phyloP scores from a whole-genome alignment of 2,329 filamentous ascomycete species.

The Dactylellina cionopaga region DNA sequence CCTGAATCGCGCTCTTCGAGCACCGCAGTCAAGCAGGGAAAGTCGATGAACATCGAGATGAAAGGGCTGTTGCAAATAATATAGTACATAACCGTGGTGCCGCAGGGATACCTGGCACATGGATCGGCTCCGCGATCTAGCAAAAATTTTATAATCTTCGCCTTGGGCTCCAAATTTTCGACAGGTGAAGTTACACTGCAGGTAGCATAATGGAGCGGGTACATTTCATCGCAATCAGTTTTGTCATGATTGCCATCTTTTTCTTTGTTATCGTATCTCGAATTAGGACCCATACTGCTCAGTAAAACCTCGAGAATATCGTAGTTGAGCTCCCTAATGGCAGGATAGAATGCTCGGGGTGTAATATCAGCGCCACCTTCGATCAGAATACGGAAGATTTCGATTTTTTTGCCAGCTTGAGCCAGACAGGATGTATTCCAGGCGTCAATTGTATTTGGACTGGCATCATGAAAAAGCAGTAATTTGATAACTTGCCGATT shows the following conservation, averaged over 20 bases:
- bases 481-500: neutral
- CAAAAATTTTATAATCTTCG: neutral
- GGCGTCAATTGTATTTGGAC: neutral
- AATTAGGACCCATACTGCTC: neutral
- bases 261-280: neutral
- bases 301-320: constrained; percentile 3
- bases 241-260: neutral
- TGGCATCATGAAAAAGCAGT: neutral
- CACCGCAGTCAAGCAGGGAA: neutral
- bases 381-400: neutral
- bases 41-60: neutral
- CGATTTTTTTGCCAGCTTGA: neutral
- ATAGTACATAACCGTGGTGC: constrained; percentile 2
- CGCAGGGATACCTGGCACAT: neutral
- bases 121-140: constrained; percentile 1
- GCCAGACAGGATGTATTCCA: neutral
- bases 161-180: neutral
- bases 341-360: neutral
- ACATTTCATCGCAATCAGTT: neutral
- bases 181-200: neutral
- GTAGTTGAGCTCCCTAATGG: neutral
- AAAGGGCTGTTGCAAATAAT: neutral
- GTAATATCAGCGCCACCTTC: constrained; percentile 2
- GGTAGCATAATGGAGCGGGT: neutral
- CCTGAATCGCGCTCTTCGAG: neutral